A percentile compares a stretch with the other conserved stretches of the same genome.
phyloP scores from a whole-genome alignment of 768 basidiomycete species.

The Hortiboletus campestris region DNA sequence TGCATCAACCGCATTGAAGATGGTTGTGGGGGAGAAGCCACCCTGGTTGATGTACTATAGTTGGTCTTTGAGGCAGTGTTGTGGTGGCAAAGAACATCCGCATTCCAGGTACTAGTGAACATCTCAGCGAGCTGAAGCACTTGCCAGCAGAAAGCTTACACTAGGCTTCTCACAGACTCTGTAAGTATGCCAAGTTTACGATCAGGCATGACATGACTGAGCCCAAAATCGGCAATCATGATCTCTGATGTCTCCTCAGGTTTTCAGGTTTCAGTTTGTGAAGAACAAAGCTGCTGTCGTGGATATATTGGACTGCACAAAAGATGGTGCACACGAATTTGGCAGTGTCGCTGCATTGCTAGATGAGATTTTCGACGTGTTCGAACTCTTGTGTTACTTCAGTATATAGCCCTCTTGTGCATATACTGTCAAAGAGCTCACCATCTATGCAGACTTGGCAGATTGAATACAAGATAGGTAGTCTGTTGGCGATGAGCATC shows the following conservation, averaged over 20 bases:
- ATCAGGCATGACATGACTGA: conserved; percentile 88
- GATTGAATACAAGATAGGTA: conserved; percentile 89
- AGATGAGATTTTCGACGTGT: conserved; percentile 16
- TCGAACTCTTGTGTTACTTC: conserved; percentile 47
- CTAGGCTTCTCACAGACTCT: conserved; percentile 96
- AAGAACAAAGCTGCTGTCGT: conserved; percentile 90
- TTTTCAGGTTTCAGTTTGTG: conserved; percentile 98
- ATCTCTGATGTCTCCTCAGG: conserved; percentile 86
- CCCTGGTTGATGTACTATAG: too few relatives aligned
- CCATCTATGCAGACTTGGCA: conserved; percentile 86
- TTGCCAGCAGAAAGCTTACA: conserved; percentile 37
- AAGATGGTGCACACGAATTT: conserved; percentile 84
- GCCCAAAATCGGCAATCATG: conserved; percentile 96
- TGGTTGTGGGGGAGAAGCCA: too few relatives aligned
- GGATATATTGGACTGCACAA: conserved; percentile 86
- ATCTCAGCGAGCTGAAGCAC: conserved; percentile 4
- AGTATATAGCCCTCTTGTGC: conserved; percentile 94
- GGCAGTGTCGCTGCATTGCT: conserved; percentile 74
- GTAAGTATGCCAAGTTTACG: conserved; percentile 85
- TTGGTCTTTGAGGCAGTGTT: too few relatives aligned
- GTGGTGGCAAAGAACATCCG: conserved; percentile 50
- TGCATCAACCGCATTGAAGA: too few relatives aligned
- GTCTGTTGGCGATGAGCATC: conserved; percentile 48
- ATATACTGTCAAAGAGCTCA: conserved; percentile 98
- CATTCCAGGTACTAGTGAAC: conserved; percentile 73